phyloP scores from a whole-genome alignment of 2,329 filamentous ascomycete genomes.

The Ambrosiella beaveri region DNA sequence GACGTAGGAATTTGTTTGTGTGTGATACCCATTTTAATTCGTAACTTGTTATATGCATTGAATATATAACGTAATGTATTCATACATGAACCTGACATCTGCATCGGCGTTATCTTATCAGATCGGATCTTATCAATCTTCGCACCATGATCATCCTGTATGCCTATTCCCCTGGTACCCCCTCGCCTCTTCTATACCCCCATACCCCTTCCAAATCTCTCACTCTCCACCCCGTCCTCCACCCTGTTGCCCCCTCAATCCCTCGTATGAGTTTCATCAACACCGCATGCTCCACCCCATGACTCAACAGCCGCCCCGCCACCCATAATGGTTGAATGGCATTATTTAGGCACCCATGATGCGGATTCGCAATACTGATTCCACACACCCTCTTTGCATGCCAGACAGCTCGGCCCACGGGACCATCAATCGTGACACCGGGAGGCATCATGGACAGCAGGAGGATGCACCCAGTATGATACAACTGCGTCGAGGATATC shows the following conservation, averaged over 20 bases:
- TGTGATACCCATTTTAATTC: too few species aligned
- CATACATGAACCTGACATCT: too few species aligned
- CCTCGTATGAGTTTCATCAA: constrained; percentile 28
- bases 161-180: neutral
- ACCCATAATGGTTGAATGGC: constrained; percentile 41
- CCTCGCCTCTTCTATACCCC: constrained; percentile 18
- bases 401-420: constrained; percentile 29
- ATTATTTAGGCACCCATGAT: constrained; percentile 38
- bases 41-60: too few species aligned
- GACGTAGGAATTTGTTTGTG: neutral
- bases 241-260: constrained; percentile 35
- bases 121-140: too few species aligned
- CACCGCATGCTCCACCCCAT: constrained; percentile 26
- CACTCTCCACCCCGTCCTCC: constrained; percentile 36
- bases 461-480: constrained; percentile 37
- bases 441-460: constrained; percentile 28
- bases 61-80: too few species aligned
- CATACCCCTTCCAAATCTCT: constrained; percentile 29
- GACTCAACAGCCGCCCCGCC: constrained; percentile 35
- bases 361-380: constrained; percentile 37
- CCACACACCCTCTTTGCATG: constrained; percentile 38
- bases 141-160: too few species aligned
- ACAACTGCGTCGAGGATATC: constrained; percentile 39
- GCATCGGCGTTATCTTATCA: too few species aligned
- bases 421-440: constrained; percentile 10